Evolutionary conservation across 2,329 filamentous ascomycete genomes (phyloP), one percentile per base, ranked within the genome.

Genomic region (Cercospora zeae-maydis): DNA sequence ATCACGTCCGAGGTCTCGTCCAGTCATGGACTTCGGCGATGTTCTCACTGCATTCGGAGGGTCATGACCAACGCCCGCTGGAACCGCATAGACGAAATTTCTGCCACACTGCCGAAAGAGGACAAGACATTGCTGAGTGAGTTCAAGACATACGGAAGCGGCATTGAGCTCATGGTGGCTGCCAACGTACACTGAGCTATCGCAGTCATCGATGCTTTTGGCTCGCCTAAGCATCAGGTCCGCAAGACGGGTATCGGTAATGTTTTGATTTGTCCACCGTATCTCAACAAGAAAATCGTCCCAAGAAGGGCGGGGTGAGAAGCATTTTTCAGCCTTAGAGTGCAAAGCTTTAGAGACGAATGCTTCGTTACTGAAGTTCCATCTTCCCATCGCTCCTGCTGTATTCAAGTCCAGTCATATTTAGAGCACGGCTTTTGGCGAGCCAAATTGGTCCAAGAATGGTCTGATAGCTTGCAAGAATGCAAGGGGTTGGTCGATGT

Each of bases 401-500:
- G 33, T 1, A 21, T 24, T 49, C 24, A 24, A 2, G 0, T 58
- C 13, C 19, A 47, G 21, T n/a, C 16, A 27, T 47, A n/a, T 51
- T 16, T 36, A 56, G 8, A 55, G 39, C 4, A 30, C 54, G 30
- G 59, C 51, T 39, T 51, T 61, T 30, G 59, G 51, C 7, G 51
- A 55, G 2, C 56, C 61, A 34, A 49, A 45, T 19, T 45, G 47
- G 16, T 55, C 54, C 52, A 64, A 53, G 42, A 67, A 67, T 10
- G 59, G 59, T 37, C 24, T 49, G 6, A 72, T 60, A n/a, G 67
- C 66, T 36, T 64, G 54, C 42, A 68, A 61, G 39, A 71, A 71
- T 2, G 37, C 61, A 54, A 63, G 27, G 4, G 69, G 70, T 52
- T 72, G 65, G 37, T 73, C 71, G 31, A 72, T 65, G 47, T 73